phyloP scores from a whole-genome alignment of 1,284 basidiomycete genomes.

The Stygiomarasmius scandens region DNA sequence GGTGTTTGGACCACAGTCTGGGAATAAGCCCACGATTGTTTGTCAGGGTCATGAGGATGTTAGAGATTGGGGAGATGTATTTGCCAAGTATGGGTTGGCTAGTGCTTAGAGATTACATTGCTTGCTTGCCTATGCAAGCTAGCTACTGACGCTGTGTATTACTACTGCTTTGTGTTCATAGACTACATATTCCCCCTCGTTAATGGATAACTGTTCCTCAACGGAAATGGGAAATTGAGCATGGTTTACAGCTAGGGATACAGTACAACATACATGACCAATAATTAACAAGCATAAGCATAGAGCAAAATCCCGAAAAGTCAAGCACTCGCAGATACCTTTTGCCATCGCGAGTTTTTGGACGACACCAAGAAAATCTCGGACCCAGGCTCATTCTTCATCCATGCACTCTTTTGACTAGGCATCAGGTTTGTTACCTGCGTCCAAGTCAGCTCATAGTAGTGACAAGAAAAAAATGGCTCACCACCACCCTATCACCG shows the following conservation, averaged over 20 bases:
- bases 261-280: too few relatives aligned
- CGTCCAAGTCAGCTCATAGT: too few relatives aligned
- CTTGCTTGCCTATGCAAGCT: neutral
- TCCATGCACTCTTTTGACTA: conserved; percentile 65
- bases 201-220: too few relatives aligned
- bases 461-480: conserved; percentile 22
- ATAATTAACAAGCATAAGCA: too few relatives aligned
- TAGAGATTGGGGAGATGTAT: conserved; percentile 53
- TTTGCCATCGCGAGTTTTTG: conserved; percentile 62
- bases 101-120: conserved; percentile 11
- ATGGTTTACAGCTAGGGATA: too few relatives aligned
- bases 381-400: conserved; percentile 49
- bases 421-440: conserved; percentile 72
- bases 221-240: too few relatives aligned
- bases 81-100: conserved; percentile 70
- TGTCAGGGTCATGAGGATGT: conserved; percentile 76
- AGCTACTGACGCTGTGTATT: too few relatives aligned
- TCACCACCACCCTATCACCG: conserved; percentile 74
- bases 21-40: conserved; percentile 69
- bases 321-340: conserved; percentile 26
- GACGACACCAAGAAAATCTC: conserved; percentile 70
- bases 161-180: neutral
- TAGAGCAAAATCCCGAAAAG: too few relatives aligned
- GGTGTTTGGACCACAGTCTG: conserved; percentile 66
- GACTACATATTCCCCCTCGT: neutral